Evolutionary conservation across 2,329 filamentous ascomycete species (phyloP).

Genomic region (Colletotrichum liriopes): DNA sequence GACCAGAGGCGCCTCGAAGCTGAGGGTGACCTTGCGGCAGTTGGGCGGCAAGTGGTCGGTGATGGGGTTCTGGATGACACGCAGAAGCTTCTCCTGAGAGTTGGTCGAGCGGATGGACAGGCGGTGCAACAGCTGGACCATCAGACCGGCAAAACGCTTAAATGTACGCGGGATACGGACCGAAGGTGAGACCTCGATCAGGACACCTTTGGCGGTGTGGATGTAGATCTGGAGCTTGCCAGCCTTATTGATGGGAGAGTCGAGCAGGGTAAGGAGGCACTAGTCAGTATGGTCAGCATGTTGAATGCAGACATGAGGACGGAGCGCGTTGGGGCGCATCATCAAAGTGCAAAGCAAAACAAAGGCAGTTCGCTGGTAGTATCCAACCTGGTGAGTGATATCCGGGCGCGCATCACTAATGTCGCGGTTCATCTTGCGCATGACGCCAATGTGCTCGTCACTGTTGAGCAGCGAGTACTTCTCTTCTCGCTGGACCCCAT

Average conservation of each 20-base stretch:
- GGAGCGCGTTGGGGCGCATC: slow-evolving; percentile 47
- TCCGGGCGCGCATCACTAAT: slow-evolving; percentile 98
- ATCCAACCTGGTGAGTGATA: slow-evolving; percentile 95
- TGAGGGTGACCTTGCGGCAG: slow-evolving; percentile 97
- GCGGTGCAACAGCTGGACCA: slow-evolving; percentile 97
- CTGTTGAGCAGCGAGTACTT: slow-evolving; percentile 99
- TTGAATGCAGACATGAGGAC: slow-evolving; percentile 59
- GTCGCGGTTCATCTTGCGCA: slow-evolving; percentile 99
- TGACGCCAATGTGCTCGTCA: slow-evolving; percentile 98
- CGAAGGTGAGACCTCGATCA: slow-evolving; percentile 98
- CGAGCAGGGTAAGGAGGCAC: slow-evolving; percentile 96
- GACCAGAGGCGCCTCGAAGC: slow-evolving; percentile 91
- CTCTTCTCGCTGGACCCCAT: slow-evolving; percentile 81
- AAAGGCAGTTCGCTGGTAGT: slow-evolving; percentile 43
- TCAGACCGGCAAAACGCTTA: slow-evolving; percentile 97
- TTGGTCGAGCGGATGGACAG: slow-evolving; percentile 97
- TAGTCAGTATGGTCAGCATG: slow-evolving; percentile 66
- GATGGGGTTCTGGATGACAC: slow-evolving; percentile 98
- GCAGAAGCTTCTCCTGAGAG: slow-evolving; percentile 96
- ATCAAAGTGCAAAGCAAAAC: slow-evolving; percentile 37
- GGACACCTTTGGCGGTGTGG: slow-evolving; percentile 94
- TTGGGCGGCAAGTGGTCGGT: slow-evolving; percentile 97
- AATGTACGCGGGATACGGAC: slow-evolving; percentile 98
- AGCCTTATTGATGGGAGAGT: slow-evolving; percentile 98
- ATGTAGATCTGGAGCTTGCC: slow-evolving; percentile 99